These are phyloP conservation scores for Phytophthora capsici DNA, from an alignment of 352 stramenopile species.

Conservation along the genomic window DNA sequence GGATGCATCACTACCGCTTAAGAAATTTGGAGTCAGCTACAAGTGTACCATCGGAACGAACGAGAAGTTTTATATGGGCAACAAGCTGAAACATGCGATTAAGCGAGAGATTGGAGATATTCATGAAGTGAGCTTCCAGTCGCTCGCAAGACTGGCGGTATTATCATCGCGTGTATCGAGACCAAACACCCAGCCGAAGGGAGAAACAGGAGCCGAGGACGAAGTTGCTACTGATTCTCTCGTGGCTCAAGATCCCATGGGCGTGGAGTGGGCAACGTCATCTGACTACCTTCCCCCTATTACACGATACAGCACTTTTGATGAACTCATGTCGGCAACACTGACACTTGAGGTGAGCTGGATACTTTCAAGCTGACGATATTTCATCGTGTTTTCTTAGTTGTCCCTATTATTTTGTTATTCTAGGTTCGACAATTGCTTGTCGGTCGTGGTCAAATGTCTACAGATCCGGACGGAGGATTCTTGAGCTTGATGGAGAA, in stretches of 20 bases:
- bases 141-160: conserved; percentile 79
- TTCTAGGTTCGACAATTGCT: conserved; percentile 77
- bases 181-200: conserved; percentile 63
- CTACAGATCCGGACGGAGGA: conserved; percentile 81
- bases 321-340: conserved; percentile 91
- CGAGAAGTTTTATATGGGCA: conserved; percentile 89
- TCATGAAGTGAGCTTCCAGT: conserved; percentile 89
- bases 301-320: conserved; percentile 89
- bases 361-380: neutral
- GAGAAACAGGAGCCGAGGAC: conserved; percentile 45
- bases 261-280: conserved; percentile 70
- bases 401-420: neutral
- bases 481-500: conserved; percentile 87
- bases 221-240: conserved; percentile 57
- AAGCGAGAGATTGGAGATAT: conserved; percentile 82
- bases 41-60: conserved; percentile 90
- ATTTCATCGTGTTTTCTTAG: neutral
- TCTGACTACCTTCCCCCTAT: conserved; percentile 81
- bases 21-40: conserved; percentile 91
- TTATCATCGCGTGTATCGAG: conserved; percentile 82
- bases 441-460: conserved; percentile 85
- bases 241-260: conserved; percentile 80
- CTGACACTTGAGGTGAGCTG: conserved; percentile 79
- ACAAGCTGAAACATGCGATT: conserved; percentile 81
- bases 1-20: conserved; percentile 85